Evolutionary conservation across 2,329 filamentous ascomycete genomes (phyloP), one percentile per base, ranked within the genome.

Genomic region (Diaporthe batatas): DNA sequence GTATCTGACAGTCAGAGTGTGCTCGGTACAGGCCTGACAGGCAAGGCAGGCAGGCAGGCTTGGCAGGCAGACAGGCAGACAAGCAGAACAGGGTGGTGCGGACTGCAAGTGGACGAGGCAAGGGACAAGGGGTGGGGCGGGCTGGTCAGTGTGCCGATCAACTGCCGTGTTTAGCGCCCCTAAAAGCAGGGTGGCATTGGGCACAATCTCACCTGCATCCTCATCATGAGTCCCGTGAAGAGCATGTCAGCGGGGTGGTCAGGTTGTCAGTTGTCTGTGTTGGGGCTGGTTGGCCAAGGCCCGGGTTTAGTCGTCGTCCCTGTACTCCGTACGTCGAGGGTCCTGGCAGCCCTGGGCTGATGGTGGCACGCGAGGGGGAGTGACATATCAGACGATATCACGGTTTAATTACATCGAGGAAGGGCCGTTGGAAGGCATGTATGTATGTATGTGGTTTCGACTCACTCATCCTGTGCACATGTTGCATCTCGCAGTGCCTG

Each of bases 341-440:
- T n/a, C n/a, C n/a, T n/a, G n/a, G n/a, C n/a, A n/a, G n/a, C n/a
- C n/a, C n/a, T n/a, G 62, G 16, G 29, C 51, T 21, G 62, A 67
- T 67, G 34, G 29, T 39, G 29, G 62, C 47, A 67, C 32, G 23
- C 62, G 59, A 65, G 62, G 32, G 32, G 47, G 51, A 44, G 36
- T 67, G 62, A 67, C 39, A 67, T 67, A 67, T 67, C 62, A 53
- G 62, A 53, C 53, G 62, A 53, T 67, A 67, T 67, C 62, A 67
- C 62, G 53, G 62, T 67, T 67, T 67, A 67, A 67, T 67, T 67
- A 67, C 62, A 32, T 67, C 47, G 62, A 67, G 47, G 29, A 67
- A 67, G 32, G 62, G 29, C 62, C 62, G 62, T 5, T 5, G 29
- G n/a, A n/a, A n/a, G n/a, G n/a, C n/a, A n/a, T n/a, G 29, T 29